Base-by-base conservation (phyloP, 805 yeast species). In the Zygosaccharomyces gambellarensis region DNA sequence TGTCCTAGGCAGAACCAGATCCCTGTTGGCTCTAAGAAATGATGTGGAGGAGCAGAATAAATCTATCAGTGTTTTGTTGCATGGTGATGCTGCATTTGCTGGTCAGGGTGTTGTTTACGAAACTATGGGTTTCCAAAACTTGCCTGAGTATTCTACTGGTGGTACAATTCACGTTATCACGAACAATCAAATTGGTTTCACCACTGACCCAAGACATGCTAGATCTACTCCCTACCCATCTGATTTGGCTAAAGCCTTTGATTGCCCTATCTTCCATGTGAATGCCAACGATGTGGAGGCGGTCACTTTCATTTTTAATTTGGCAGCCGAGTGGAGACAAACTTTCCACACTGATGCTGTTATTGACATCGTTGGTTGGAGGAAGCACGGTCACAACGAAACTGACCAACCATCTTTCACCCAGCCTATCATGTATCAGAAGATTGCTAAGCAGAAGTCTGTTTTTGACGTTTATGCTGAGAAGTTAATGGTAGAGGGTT, bases 61-160 rank as follows among this genome's bases (percentile, higher is more conserved):
- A 74, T 97, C 98, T 42, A 77, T 94, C 79, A 85, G 94, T 57
- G 87, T 94, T 52, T 77, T 94, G 71, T 78, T 94, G 71, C 99
- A 94, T 71, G 99, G 99, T 79, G 99, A 94, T 72, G 96, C 99
- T 50, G 99, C 99, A 34, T 90, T 94, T 68, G 90, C 97, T 40
- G 99, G 87, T 57, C 99, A 94, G 76, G 99, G 99, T 83, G 95
- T 94, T 49, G 97, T 94, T 51, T 94, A 94, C 74, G 99, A 94
- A 77, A 92, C 99, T 47, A 83, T 92, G 87, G 98, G 98, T 50
- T 86, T 94, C 74, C 80, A 87, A 62, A 81, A 82, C 62, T 79
- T 94, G 67, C 97, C 97, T 59, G 96, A 94, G 60, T 94, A 87
- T 76, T 81, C 96, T 45, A 90, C 98, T 43, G 99, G 99, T 76